Percentiles rank a stretch among this genome's conserved stretches.
Evolutionary conservation across 192 early-diverging fungal species (phyloP).

Genomic region (Geranomyces michiganensis): DNA sequence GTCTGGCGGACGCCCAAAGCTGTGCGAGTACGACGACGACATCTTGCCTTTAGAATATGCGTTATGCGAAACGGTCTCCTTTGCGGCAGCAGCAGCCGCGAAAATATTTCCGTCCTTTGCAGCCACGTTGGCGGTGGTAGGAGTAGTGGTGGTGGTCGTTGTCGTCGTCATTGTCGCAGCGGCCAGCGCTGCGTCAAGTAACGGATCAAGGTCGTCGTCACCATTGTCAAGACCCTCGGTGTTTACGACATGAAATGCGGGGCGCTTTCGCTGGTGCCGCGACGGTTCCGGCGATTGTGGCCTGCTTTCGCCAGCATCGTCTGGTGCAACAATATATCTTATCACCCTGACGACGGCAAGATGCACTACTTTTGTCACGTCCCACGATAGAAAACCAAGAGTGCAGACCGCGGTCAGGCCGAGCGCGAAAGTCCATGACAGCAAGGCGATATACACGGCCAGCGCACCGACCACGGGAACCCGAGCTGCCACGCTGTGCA

Average conservation of each 20-base stretch:
- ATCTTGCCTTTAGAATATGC: not conserved
- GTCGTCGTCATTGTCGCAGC: conserved; percentile 1
- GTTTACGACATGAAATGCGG: conserved; percentile 1
- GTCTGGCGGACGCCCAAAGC: too few relatives aligned
- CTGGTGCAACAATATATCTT: conserved; percentile 16
- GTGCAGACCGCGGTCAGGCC: not conserved
- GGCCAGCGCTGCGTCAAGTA: not conserved
- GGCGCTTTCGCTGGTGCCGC: not conserved
- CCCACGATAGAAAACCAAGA: conserved; percentile 25
- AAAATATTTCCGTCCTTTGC: not conserved
- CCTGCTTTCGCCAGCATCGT: conserved; percentile 7
- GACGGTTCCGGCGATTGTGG: not conserved
- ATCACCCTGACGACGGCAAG: conserved; percentile 16
- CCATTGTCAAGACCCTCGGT: not conserved
- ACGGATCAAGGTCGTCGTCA: not conserved
- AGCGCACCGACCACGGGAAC: conserved; percentile 20
- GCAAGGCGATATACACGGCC: conserved; percentile 11
- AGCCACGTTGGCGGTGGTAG: not conserved
- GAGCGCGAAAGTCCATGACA: conserved; percentile 4
- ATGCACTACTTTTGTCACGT: conserved; percentile 34
- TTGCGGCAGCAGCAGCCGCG: not conserved
- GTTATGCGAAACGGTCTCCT: not conserved
- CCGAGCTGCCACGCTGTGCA: conserved; percentile 13
- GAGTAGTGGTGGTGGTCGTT: not conserved
- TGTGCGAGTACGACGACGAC: not conserved